Evolutionary conservation across 1,139 yeast genomes (phyloP).

Genomic region (Kurtzmaniella quercitrusa): DNA sequence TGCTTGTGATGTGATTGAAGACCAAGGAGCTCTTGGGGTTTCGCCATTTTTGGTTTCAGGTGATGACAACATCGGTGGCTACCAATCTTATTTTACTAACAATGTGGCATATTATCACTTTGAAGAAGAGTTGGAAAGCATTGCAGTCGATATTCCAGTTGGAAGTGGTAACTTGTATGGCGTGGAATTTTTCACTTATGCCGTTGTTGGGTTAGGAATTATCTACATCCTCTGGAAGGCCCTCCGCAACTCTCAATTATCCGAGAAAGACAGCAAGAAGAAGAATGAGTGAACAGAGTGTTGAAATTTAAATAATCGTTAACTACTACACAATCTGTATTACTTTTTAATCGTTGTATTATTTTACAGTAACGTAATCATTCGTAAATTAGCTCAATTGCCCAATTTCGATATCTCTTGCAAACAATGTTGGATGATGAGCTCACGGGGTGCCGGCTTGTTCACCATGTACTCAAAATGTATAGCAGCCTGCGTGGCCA

Average conservation of each 20-base stretch:
- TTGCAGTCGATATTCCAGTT: slow-evolving; percentile 19
- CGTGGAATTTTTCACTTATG: background rate
- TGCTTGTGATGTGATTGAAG: slow-evolving; percentile 29
- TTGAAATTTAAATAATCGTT: background rate
- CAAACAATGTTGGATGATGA: slow-evolving; percentile 8
- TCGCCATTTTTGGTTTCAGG: slow-evolving; percentile 36
- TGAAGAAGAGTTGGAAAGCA: slow-evolving; percentile 7
- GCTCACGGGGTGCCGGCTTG: slow-evolving; percentile 14
- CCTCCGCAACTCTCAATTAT: background rate
- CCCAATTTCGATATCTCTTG: background rate
- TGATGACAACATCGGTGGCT: slow-evolving; percentile 27
- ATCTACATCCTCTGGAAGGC: slow-evolving; percentile 5
- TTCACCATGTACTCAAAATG: slow-evolving; percentile 15
- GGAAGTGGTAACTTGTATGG: slow-evolving; percentile 11
- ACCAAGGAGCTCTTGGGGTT: slow-evolving; percentile 23
- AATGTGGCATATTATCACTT: slow-evolving; percentile 41
- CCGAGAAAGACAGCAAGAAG: background rate
- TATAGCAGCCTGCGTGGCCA: slow-evolving; percentile 11
- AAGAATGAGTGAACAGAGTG: slow-evolving; percentile 4
- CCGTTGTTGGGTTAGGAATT: slow-evolving; percentile 4
- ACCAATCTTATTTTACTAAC: slow-evolving; percentile 36
- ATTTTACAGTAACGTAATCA: background rate
- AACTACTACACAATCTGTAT: background rate
- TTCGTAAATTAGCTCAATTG: background rate
- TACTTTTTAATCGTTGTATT: background rate